Percentiles rank a stretch among this genome's conserved stretches.
Evolutionary conservation across 148 eudicot species (phyloP).

Genomic region (Gaultheria prostrata): DNA sequence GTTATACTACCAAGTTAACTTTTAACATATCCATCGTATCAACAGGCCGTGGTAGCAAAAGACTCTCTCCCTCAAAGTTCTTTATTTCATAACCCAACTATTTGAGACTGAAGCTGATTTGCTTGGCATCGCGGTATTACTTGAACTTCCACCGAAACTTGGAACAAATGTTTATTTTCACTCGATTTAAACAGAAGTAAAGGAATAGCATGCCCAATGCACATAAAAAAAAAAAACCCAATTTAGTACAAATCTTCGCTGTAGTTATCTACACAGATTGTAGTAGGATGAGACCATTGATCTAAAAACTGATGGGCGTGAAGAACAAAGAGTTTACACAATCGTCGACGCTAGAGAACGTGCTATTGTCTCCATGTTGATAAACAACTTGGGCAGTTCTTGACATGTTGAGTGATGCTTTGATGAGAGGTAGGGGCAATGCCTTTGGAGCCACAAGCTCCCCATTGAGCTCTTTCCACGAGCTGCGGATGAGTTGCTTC

Average conservation of each 20-base stretch:
- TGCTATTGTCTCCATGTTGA: conserved; percentile 34
- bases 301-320: conserved; percentile 20
- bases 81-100: neutral
- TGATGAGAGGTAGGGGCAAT: conserved; percentile 29
- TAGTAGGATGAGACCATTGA: neutral
- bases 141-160: neutral
- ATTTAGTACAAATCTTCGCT: neutral
- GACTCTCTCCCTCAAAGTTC: neutral
- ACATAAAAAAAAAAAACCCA: neutral
- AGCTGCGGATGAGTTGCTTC: conserved; percentile 20
- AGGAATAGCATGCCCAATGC: neutral
- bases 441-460: conserved; percentile 19
- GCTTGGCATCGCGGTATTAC: neutral
- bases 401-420: conserved; percentile 34
- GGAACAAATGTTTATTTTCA: neutral
- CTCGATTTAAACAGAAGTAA: neutral
- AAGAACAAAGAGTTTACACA: conserved; percentile 36
- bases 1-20: no score
- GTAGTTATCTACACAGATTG: neutral
- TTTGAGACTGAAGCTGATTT: neutral
- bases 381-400: conserved; percentile 40
- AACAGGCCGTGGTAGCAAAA: no score
- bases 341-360: conserved; percentile 31
- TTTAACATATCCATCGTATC: neutral
- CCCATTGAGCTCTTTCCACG: conserved; percentile 37